Base-by-base conservation (phyloP, 1,284 basidiomycete genomes). In the Ceratobasidium sp. region DNA sequence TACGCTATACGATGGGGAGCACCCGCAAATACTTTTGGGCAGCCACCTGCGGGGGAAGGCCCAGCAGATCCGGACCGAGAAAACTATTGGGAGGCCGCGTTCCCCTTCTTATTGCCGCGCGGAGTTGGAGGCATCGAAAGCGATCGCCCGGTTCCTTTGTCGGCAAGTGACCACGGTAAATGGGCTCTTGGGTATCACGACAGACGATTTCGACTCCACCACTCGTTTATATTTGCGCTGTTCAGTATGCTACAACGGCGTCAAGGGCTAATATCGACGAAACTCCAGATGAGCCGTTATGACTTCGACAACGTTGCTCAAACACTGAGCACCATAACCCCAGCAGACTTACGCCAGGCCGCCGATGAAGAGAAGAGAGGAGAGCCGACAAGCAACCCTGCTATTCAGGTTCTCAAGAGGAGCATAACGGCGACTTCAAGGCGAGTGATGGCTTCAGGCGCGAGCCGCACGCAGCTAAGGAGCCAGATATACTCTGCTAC, bases 61-160 rank as follows among this genome's bases (percentile, higher is more conserved):
- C 20, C 53, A 26, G 53, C 33, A 1, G 72, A 77, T 7, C n/a
- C 23, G 7, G 23, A 49, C n/a, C 20, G 63, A 1, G n/a, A 18
- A 10, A 80, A 60, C 56, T 82, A 82, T 58, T 81, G 86, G 2
- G 80, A 85, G 20, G 83, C 83, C 9, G 83, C 83, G 0, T 88
- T 84, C 79, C 86, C 85, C 0, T 33, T 66, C 0, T 80, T 88
- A 0, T 88, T 87, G 77, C 88, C 87, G 1, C 88, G 86, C 81
- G 87, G 86, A 0, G 6, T 40, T 0, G 87, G 87, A 0, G 85
- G 86, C 0, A 80, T 87, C 33, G 86, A 88, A 72, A 80, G 78
- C 0, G 56, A 79, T 2, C 70, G 83, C 1, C 18, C 20, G 1
- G 68, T 77, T 1, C 77, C 0, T 0, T 80, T 89, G 0, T 28